Evolutionary conservation across 441 rosid genomes (phyloP), one percentile per base, ranked within the genome.

Genomic region (Populus hybrid): DNA sequence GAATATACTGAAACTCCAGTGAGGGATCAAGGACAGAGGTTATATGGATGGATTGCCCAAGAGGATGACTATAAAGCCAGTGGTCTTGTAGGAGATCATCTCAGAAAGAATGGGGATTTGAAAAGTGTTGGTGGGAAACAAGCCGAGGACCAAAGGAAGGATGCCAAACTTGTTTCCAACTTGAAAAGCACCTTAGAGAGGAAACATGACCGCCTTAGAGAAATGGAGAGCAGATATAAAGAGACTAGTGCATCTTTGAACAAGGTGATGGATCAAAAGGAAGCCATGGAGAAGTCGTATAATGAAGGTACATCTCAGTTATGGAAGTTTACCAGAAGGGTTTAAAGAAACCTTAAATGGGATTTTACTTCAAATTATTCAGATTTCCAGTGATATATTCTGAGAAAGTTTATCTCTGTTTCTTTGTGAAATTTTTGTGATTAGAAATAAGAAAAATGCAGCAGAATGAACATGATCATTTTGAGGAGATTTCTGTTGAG

Each of bases 11-110:
- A 59, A 5, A 76, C 34, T 14, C 10, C 67, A 4, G 74, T 74
- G 0, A 77, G 72, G 30, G 30, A 77, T 38, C 78, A 69, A 71
- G 89, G 90, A 38, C 81, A 84, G 74, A 84, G 78, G 28, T 66
- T 86, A 50, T 93, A 85, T 82, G 97, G 93, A 35, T 93, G 98
- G 98, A 69, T 93, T 70, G 97, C 97, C 12, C 75, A 87, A 35
- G 86, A 80, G 16, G 88, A 82, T 30, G 97, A 94, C 76, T 94
- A 70, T 80, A 0, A 79, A 70, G 84, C 88, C 6, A 72, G 20
- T 42, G 73, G 79, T 28, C 20, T 80, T 12, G 4, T 91, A 36
- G 92, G 93, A 78, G 77, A 81, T 4, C 71, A 86, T 78, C 89
- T 94, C 61, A 82, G 82, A 24, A 88, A 40, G 59, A 79, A 87